Percentiles rank a stretch among this genome's conserved stretches.
Evolutionary conservation across 2,329 filamentous ascomycete genomes (phyloP).

Genomic region (Pseudogymnoascus sp.): DNA sequence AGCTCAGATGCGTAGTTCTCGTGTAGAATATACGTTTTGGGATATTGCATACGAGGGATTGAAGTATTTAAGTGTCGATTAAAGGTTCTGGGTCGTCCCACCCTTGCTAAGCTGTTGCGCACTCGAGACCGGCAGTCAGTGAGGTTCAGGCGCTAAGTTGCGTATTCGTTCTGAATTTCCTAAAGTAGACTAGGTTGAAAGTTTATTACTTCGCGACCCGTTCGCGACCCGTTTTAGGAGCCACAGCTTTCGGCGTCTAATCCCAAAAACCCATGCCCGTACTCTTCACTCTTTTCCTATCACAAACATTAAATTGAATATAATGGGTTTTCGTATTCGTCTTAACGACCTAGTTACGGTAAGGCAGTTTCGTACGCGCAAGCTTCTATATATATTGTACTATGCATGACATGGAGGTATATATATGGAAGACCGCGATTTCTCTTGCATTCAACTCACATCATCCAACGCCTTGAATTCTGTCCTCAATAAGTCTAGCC

Average conservation of each 20-base stretch:
- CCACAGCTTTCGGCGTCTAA: not conserved
- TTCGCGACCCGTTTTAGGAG: not conserved
- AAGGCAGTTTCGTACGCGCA: not conserved
- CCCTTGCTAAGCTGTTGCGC: not conserved
- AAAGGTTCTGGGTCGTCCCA: not conserved
- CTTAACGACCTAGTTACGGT: not conserved
- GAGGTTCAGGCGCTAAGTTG: not conserved
- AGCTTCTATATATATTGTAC: not conserved
- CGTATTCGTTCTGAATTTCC: not conserved
- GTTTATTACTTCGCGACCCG: not conserved
- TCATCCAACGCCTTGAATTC: not conserved
- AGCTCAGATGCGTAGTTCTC: not conserved
- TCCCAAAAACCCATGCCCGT: not conserved
- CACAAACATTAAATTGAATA: not conserved
- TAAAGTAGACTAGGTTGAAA: not conserved
- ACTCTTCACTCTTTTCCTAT: not conserved
- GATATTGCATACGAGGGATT: not conserved
- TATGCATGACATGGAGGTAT: not conserved
- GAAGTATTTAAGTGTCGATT: not conserved
- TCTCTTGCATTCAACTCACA: not conserved
- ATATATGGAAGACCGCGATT: not conserved
- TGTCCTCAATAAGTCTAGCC: not conserved
- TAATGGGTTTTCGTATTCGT: not conserved
- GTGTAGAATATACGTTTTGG: not conserved
- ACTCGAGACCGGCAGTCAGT: not conserved